A percentile compares a stretch with the other conserved stretches of the same genome.
Conservation (phyloP, 83 land plant species). For the Thuja plicata region DNA sequence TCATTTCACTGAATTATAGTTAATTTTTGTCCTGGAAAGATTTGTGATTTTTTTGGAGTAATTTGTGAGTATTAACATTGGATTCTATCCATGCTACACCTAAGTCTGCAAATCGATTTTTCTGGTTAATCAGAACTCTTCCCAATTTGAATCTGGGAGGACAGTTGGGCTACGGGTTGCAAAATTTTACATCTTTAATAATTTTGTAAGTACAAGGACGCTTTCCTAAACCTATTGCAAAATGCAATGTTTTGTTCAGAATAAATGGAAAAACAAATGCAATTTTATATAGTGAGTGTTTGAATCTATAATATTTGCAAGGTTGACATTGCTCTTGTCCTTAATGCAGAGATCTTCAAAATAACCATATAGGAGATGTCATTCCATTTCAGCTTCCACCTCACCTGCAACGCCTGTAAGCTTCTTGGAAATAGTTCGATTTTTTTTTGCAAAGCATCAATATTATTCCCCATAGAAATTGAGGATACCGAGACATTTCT, state of each 20-base stretch:
- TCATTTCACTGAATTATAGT: too few relatives aligned
- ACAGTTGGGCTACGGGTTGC: slow-evolving; percentile 39
- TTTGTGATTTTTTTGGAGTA: too few relatives aligned
- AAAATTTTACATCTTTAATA: slow-evolving; percentile 42
- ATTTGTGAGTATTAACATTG: too few relatives aligned
- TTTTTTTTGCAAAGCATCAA: neutral
- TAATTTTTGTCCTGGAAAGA: too few relatives aligned
- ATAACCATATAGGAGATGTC: slow-evolving; percentile 66
- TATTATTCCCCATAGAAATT: neutral
- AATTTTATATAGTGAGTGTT: neutral
- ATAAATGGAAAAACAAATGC: neutral
- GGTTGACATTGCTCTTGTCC: slow-evolving; percentile 10
- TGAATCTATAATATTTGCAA: neutral
- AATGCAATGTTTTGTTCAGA: neutral
- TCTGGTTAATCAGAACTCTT: neutral
- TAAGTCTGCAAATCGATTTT: neutral
- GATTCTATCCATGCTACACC: neutral
- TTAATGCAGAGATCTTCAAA: slow-evolving; percentile 54
- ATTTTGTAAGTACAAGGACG: slow-evolving; percentile 36
- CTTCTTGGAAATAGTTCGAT: slow-evolving; percentile 8
- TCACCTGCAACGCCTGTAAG: slow-evolving; percentile 57
- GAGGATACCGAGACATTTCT: neutral
- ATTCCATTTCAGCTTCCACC: slow-evolving; percentile 59
- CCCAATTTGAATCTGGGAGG: slow-evolving; percentile 55
- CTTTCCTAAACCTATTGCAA: neutral